A percentile compares a stretch with the other conserved stretches of the same genome.
Evolutionary conservation across 148 eudicot species (phyloP).

Genomic region (Spergularia bocconei): DNA sequence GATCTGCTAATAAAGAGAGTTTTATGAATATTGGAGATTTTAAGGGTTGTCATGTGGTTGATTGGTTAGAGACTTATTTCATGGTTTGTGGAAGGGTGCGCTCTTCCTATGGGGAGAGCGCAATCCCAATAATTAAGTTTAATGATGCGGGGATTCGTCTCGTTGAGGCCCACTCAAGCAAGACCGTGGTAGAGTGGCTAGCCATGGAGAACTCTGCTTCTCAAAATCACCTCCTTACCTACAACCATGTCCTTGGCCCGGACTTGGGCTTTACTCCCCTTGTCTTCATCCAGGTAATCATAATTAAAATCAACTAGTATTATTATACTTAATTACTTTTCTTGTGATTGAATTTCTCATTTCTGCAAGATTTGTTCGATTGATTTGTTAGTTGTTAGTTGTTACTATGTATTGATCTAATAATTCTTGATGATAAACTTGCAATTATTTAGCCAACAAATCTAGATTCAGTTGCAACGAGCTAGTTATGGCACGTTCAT

Average conservation of each 20-base stretch:
- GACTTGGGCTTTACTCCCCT: constrained; percentile 55
- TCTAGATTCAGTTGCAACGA: no score
- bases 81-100: constrained; percentile 58
- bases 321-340: no score
- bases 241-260: constrained; percentile 48
- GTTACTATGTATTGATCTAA: background rate
- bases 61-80: constrained; percentile 31
- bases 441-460: background rate
- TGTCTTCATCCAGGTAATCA: constrained; percentile 61
- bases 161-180: constrained; percentile 43
- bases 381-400: no score
- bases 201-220: constrained; percentile 20
- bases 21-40: constrained; percentile 26
- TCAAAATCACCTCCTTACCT: constrained; percentile 38
- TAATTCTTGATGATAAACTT: background rate
- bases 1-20: background rate
- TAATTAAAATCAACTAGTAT: no score
- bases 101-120: constrained; percentile 10
- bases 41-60: constrained; percentile 38
- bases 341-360: no score
- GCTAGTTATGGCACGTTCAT: no score
- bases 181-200: constrained; percentile 53
- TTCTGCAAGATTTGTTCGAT: no score
- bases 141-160: constrained; percentile 64
- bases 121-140: constrained; percentile 49